phyloP scores from a whole-genome alignment of 805 yeast species.

The Brettanomyces sp. region DNA sequence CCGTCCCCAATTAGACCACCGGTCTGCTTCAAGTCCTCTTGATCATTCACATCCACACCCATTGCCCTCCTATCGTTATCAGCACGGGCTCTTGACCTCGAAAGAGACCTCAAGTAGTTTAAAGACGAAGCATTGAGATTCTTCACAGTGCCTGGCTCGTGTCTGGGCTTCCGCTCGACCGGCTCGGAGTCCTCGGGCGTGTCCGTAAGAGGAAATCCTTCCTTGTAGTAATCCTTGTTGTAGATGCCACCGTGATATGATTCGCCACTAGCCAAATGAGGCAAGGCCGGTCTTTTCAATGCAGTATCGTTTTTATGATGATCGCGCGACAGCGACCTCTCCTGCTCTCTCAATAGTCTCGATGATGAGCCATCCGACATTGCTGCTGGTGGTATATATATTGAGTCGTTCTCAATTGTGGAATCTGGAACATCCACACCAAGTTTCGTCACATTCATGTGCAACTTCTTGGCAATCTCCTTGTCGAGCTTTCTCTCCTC shows the following conservation, averaged over 20 bases:
- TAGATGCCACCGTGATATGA: conserved; percentile 54
- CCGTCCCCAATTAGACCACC: conserved; percentile 49
- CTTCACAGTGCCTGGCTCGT: conserved; percentile 25
- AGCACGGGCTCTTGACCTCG: conserved; percentile 53
- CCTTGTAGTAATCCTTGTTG: conserved; percentile 30
- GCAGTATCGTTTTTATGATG: conserved; percentile 11
- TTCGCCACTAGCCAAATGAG: conserved; percentile 72
- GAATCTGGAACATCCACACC: conserved; percentile 25
- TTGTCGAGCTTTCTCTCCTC: conserved; percentile 6
- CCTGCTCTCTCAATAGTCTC: conserved; percentile 14
- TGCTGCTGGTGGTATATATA: conserved; percentile 35
- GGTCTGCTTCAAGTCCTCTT: conserved; percentile 40
- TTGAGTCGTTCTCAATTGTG: conserved; percentile 29
- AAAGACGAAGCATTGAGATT: conserved; percentile 29
- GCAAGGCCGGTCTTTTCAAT: conserved; percentile 19
- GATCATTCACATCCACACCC: conserved; percentile 16
- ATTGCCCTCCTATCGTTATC: conserved; percentile 25
- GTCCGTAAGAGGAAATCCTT: conserved; percentile 18
- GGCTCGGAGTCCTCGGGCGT: conserved; percentile 25
- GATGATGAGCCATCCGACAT: conserved; percentile 34
- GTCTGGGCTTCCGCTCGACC: conserved; percentile 30
- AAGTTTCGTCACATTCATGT: neutral
- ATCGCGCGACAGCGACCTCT: neutral
- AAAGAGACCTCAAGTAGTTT: conserved; percentile 54
- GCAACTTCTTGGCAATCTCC: conserved; percentile 6